phyloP scores from a whole-genome alignment of 1,139 yeast genomes.

The Candida smagusa region DNA sequence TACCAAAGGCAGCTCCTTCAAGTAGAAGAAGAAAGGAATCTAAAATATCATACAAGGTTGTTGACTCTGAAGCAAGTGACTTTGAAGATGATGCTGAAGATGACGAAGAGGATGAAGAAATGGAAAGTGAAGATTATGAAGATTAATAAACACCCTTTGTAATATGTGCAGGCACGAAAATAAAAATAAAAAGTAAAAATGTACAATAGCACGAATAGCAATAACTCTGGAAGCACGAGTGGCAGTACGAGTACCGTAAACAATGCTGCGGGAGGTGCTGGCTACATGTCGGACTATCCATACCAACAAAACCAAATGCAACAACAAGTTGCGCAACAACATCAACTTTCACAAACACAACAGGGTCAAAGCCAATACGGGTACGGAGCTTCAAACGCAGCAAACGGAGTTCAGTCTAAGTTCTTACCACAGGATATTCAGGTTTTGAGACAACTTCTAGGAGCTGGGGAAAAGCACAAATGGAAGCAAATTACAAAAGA shows the following conservation, averaged over 20 bases:
- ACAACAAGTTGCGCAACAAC: constrained; percentile 8
- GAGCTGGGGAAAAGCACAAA: constrained; percentile 43
- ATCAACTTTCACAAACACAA: constrained; percentile 6
- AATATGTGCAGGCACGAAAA: neutral
- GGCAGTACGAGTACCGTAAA: constrained; percentile 8
- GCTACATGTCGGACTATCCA: constrained; percentile 13
- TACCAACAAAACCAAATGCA: constrained; percentile 12
- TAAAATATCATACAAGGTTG: constrained; percentile 13
- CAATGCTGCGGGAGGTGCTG: constrained; percentile 7
- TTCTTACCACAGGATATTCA: constrained; percentile 38
- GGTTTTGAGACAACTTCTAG: constrained; percentile 36
- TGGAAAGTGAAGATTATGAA: constrained; percentile 8
- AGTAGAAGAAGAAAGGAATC: constrained; percentile 6
- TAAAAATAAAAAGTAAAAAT: neutral
- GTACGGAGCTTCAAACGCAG: constrained; percentile 6
- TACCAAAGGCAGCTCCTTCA: constrained; percentile 10
- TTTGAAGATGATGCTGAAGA: constrained; percentile 4
- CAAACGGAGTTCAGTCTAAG: constrained; percentile 16
- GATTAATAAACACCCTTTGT: constrained; percentile 2
- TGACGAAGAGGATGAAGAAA: constrained; percentile 11
- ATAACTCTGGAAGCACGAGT: constrained; percentile 8
- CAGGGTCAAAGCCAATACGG: constrained; percentile 7
- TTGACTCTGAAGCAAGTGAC: constrained; percentile 10
- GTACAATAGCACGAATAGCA: constrained; percentile 14
- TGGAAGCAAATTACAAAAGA: constrained; percentile 49